Evolutionary conservation across 176 grass and related monocot species (phyloP), one percentile per base, ranked within the genome.

Genomic region (Carex myosuroides): DNA sequence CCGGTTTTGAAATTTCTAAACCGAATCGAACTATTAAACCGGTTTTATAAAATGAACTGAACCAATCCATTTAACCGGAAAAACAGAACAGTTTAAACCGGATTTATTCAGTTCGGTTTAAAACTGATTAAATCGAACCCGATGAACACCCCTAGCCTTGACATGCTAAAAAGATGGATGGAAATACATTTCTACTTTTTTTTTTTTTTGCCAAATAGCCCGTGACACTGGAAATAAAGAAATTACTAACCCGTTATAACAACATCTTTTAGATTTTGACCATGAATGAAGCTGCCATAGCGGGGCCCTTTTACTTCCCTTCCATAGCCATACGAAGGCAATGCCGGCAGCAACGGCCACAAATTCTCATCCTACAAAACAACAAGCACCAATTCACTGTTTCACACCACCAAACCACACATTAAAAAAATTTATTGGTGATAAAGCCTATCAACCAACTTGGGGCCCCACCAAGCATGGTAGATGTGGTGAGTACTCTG

Each of bases 211-310:
- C 9, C 37, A 6, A 70, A 18, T 11, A 70, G 37, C 32, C 35
- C 35, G 44, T 71, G 46, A 48, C 9, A 0, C 46, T 11, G 9
- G 46, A 92, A 44, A 70, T 13, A 84, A 70, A 83, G 2, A 60
- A 60, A 57, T 35, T 76, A 18, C 78, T 60, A 79, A 93, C 93
- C 93, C 84, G 93, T 95, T 81, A 98, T 98, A 65, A 98, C 88
- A 4, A 98, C 80, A 84, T 98, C 92, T 86, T 84, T 88, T 83
- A 98, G 83, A 88, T 98, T 91, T 50, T 98, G 93, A 78, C 96
- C 96, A 92, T 95, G 96, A 89, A 98, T 90, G 13, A 98, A 89
- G 86, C 96, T 98, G 55, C 96, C 89, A 76, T 89, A 95, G 32
- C 93, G 93, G 56, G 92, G 91, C 4, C 91, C 96, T 88, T 93